phyloP scores from a whole-genome alignment of 2,329 filamentous ascomycete species.

The Aureobasidium leucospermi region DNA sequence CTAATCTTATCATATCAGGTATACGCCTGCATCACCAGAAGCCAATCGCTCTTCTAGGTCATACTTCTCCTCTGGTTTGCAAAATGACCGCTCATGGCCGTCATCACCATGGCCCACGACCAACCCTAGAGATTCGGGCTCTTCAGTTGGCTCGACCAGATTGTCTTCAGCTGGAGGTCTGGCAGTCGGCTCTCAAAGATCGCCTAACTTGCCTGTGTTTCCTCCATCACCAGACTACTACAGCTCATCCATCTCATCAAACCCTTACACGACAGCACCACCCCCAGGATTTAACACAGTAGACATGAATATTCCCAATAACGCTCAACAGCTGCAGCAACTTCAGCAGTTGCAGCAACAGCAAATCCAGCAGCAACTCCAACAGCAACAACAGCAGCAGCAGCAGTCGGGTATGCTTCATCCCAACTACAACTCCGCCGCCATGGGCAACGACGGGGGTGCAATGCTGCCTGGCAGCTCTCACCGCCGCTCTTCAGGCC shows the following conservation, averaged over 20 bases:
- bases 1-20: slow-evolving; percentile 11
- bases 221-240: slow-evolving; percentile 8
- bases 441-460: not conserved
- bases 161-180: not conserved
- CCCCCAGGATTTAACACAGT: slow-evolving; percentile 11
- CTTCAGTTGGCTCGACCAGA: slow-evolving; percentile 2
- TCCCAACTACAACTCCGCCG: slow-evolving; percentile 5
- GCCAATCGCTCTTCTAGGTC: not conserved
- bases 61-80: not conserved
- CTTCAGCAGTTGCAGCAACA: not conserved
- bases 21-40: slow-evolving; percentile 9
- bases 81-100: slow-evolving; percentile 4
- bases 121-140: slow-evolving; percentile 7
- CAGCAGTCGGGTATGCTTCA: slow-evolving; percentile 6
- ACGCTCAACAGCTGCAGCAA: slow-evolving; percentile 1
- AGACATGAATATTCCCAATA: not conserved
- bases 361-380: not conserved
- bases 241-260: slow-evolving; percentile 7
- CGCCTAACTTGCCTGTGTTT: not conserved
- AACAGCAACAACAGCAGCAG: slow-evolving; percentile 5
- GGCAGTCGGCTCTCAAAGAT: slow-evolving; percentile 12
- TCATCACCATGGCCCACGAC: slow-evolving; percentile 4
- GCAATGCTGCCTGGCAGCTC: slow-evolving; percentile 20
- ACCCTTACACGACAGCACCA: slow-evolving; percentile 11
- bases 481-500: slow-evolving; percentile 67